A percentile compares a stretch with the other conserved stretches of the same genome.
These are phyloP conservation scores for Golubevia sp. DNA, from an alignment of 1,284 basidiomycete genomes.

Conservation along the genomic window DNA sequence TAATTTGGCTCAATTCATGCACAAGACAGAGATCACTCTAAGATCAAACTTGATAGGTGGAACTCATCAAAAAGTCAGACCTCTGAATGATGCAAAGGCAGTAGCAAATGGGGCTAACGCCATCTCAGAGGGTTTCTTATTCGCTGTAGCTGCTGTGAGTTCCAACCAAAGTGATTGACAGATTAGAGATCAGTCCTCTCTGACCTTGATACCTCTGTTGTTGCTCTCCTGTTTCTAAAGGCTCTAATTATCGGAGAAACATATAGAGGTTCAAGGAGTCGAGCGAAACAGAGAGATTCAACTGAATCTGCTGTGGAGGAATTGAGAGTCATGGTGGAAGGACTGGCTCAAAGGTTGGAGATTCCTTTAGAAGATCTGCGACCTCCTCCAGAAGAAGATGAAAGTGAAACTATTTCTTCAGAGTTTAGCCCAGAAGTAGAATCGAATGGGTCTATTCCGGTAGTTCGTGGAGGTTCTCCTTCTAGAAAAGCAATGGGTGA, in stretches of 20 bases:
- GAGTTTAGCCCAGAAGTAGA: not conserved
- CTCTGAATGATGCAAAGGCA: slow-evolving; percentile 53
- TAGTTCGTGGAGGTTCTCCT: no score
- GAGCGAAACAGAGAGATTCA: slow-evolving; percentile 41
- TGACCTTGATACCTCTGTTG: not conserved
- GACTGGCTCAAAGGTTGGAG: slow-evolving; percentile 24
- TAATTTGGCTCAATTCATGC: slow-evolving; percentile 43
- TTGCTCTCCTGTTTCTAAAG: not conserved
- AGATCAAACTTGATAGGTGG: slow-evolving; percentile 38
- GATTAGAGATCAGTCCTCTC: not conserved
- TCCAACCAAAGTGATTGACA: no score
- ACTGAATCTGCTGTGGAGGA: slow-evolving; percentile 40
- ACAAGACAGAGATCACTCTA: slow-evolving; percentile 50
- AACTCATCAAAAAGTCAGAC: slow-evolving; percentile 39
- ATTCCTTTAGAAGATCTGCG: slow-evolving; percentile 19
- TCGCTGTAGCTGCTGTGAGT: slow-evolving; percentile 40
- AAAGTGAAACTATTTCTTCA: not conserved
- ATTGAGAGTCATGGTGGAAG: slow-evolving; percentile 25
- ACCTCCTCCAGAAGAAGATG: not conserved
- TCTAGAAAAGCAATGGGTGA: not conserved
- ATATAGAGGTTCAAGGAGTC: slow-evolving; percentile 43
- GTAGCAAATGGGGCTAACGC: slow-evolving; percentile 30
- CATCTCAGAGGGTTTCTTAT: slow-evolving; percentile 54
- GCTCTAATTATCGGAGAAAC: slow-evolving; percentile 52
- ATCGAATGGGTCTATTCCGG: no score